Base-by-base conservation (phyloP, 768 basidiomycete species). In the Strobilomyces confusus region DNA sequence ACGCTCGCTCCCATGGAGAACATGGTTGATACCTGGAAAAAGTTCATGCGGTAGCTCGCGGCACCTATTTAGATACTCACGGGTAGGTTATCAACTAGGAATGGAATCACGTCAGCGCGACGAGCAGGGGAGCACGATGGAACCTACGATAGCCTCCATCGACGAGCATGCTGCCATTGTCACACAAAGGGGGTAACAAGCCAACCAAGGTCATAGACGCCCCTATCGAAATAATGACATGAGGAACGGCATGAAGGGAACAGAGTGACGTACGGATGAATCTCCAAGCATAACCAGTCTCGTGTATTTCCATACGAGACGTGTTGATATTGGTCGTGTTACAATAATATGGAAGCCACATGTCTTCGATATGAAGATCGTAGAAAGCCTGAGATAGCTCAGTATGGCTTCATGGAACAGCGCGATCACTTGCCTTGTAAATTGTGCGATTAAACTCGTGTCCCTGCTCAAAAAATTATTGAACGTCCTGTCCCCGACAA, bases 291-390 rank as follows among this genome's bases (percentile, higher is more conserved):
- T 98, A 98, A n/a, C 97, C 97, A 13, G 92, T 91, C 61, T 95
- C 89, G 63, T 99, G 97, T 40, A 98, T 86, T 64, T 98, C 94
- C 93, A 98, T 98, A 9, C 86, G 80, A 9, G 93, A 97, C 42
- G 90, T 92, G 48, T 87, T 93, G 68, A 99, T 97, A 63, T 98
- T 98, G 19, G 97, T 95, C 3, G 95, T 92, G 63, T 98, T 98
- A 72, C 94, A 97, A 72, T 95, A 98, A 74, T 84, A 98, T 5
- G 95, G 97, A 7, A 99, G 77, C 97, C 95, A 98, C 90, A 97
- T 95, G 71, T 97, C 95, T 70, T 93, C 89, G 37, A 92, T 92
- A 61, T 98, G 94, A 38, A 94, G 82, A 69, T 92, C 92, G 61
- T 93, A 95, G 68, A 97, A 95, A 17, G 90, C 83, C 82, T 92